Base-by-base conservation (phyloP, 768 basidiomycete species). In the Coprinopsis sp. region DNA sequence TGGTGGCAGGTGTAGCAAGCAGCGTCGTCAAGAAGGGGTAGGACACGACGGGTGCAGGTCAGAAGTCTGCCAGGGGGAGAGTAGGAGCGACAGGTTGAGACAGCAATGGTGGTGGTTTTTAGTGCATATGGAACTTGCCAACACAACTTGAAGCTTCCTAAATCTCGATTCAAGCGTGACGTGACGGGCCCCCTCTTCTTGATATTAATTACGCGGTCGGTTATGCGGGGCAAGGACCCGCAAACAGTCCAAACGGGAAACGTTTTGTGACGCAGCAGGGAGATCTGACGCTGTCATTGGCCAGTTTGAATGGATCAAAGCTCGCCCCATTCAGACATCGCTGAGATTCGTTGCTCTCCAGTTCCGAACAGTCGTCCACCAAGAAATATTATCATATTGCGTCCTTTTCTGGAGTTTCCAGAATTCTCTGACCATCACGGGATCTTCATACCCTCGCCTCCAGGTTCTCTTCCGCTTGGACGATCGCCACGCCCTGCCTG, bases 161-260 rank as follows among this genome's bases (percentile, higher is more conserved):
- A 51, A 66, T 66, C 65, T 61, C 48, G 62, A 61, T 60, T 53
- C 40, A 30, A 38, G 49, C 54, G 60, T 65, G 62, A 67, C 66
- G 64, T 62, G 62, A 64, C 64, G 33, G 33, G 33, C 40, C 40
- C 40, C 40, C 40, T 42, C 40, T 42, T 42, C 40, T 22, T 49
- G 37, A 51, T 46, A 56, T 55, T 54, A 58, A 55, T 58, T 58
- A 47, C 54, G 33, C 43, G 40, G 37, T 42, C 47, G 40, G 47
- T 49, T 34, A 43, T 49, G 47, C 47, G 47, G 47, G 47, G 47
- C 33, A 49, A 43, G 31, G 31, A 25, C 29, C 47, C 47, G 47
- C 47, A 49, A 41, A 42, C 43, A 33, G 39, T 49, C 47, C 47
- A 49, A 49, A 42, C 21, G 40, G 47, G 19, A 30, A 36, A 29